Evolutionary conservation across 148 eudicot species (phyloP).

Genomic region (Rhododendron ferrugineum): DNA sequence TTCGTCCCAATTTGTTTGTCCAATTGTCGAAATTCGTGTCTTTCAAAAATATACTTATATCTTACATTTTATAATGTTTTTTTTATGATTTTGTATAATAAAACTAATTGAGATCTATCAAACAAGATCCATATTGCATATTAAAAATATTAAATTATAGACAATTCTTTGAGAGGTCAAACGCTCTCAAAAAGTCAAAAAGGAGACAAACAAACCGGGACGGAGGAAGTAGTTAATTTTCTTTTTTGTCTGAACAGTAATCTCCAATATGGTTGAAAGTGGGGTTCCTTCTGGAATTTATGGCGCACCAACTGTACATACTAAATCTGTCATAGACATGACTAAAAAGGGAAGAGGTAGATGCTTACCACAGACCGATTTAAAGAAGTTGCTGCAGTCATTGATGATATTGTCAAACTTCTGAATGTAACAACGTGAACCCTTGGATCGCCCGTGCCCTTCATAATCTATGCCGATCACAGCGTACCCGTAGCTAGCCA

Average conservation of each 20-base stretch:
- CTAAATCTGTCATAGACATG: not conserved
- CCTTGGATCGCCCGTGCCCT: constrained; percentile 92
- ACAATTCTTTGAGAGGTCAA: no score
- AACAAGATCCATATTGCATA: no score
- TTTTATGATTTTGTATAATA: no score
- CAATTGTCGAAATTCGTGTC: no score
- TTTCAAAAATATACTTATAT: no score
- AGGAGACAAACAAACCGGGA: no score
- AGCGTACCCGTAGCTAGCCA: constrained; percentile 82
- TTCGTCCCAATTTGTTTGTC: no score
- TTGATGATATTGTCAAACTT: constrained; percentile 74
- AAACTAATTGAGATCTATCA: no score
- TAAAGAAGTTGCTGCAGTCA: constrained; percentile 76
- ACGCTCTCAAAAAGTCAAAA: no score
- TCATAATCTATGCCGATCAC: constrained; percentile 96
- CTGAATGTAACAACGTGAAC: constrained; percentile 93
- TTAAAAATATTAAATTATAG: no score
- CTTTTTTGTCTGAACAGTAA: not conserved
- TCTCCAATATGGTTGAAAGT: not conserved
- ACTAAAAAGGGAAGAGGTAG: not conserved
- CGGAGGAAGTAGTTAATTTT: not conserved
- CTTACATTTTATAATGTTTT: no score
- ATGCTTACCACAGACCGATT: constrained; percentile 72
- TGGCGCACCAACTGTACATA: not conserved
- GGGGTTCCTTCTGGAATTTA: not conserved